A percentile compares a stretch with the other conserved stretches of the same genome.
Conservation (phyloP, 2,329 filamentous ascomycete species). For the Colletotrichum sp. region DNA sequence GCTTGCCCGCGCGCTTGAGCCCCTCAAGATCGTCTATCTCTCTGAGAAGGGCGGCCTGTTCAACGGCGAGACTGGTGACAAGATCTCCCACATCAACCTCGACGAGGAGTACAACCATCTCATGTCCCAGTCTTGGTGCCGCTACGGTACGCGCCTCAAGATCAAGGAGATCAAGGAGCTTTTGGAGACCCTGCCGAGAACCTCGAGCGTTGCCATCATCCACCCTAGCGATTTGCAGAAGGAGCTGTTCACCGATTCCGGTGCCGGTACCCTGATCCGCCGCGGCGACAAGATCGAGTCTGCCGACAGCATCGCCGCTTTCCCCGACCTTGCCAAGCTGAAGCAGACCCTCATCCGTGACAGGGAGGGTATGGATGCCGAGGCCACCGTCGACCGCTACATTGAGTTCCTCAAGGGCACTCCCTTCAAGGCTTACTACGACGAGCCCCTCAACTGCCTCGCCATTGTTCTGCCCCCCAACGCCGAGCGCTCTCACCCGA, state of each 20-base stretch:
- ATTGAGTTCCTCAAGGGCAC: conserved; percentile 77
- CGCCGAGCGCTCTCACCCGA: conserved; percentile 72
- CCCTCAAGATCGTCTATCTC: conserved; percentile 97
- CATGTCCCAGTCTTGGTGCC: conserved; percentile 94
- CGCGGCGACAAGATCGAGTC: conserved; percentile 88
- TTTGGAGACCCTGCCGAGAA: conserved; percentile 84
- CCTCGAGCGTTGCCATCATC: conserved; percentile 96
- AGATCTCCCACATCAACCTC: conserved; percentile 96
- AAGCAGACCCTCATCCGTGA: conserved; percentile 85
- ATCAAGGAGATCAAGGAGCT: conserved; percentile 98
- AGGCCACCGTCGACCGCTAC: conserved; percentile 85
- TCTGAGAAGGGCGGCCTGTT: conserved; percentile 97
- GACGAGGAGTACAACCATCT: conserved; percentile 94
- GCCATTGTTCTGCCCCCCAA: conserved; percentile 83
- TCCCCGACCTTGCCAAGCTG: conserved; percentile 76
- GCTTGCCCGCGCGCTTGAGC: conserved; percentile 85
- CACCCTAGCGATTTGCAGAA: conserved; percentile 95
- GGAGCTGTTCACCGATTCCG: conserved; percentile 95
- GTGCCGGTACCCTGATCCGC: conserved; percentile 90
- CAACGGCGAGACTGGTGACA: conserved; percentile 90
- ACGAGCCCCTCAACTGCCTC: conserved; percentile 91
- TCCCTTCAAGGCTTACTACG: conserved; percentile 91
- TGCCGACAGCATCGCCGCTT: conserved; percentile 72
- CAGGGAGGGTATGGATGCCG: conserved; percentile 80
- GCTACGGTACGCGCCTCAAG: conserved; percentile 93